Conservation (phyloP, 768 basidiomycete genomes). For the Pulveroboletus sp. region DNA sequence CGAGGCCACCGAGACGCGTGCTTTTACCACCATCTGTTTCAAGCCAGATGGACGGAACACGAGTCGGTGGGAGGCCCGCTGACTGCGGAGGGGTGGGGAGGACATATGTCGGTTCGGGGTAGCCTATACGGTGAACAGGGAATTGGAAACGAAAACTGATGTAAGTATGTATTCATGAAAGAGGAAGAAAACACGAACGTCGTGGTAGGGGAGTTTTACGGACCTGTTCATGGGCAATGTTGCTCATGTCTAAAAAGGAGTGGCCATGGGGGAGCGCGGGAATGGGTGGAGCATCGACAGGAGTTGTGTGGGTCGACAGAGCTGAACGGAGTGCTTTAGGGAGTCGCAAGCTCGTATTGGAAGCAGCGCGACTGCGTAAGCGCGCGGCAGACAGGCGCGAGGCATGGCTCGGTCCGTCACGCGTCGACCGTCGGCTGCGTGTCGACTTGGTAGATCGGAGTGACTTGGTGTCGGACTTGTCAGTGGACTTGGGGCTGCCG, state of each 20-base stretch:
- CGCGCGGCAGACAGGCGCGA: constrained; percentile 60
- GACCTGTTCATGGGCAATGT: constrained; percentile 30
- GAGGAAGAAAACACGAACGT: constrained; percentile 4
- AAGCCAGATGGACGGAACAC: constrained; percentile 49
- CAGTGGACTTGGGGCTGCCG: background rate
- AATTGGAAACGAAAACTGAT: too few species aligned
- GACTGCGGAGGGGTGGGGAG: constrained; percentile 22
- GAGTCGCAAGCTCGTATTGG: constrained; percentile 63
- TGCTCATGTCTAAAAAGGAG: constrained; percentile 35
- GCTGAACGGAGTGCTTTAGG: constrained; percentile 35
- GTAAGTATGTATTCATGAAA: background rate
- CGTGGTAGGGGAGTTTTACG: constrained; percentile 16
- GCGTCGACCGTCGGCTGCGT: constrained; percentile 22
- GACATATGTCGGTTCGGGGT: constrained; percentile 9
- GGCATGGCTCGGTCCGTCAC: constrained; percentile 29
- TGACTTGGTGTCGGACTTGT: constrained; percentile 21
- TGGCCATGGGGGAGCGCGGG: constrained; percentile 24
- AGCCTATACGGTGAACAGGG: constrained; percentile 1
- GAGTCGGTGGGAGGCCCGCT: constrained; percentile 14
- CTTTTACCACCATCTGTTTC: constrained; percentile 33
- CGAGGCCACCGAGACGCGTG: constrained; percentile 14
- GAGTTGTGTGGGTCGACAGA: constrained; percentile 33
- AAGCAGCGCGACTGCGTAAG: constrained; percentile 56
- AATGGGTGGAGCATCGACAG: constrained; percentile 28
- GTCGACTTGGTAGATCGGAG: constrained; percentile 23